These are phyloP conservation scores for Pythium brassicae DNA, from an alignment of 352 stramenopile genomes.

Conservation along the genomic window DNA sequence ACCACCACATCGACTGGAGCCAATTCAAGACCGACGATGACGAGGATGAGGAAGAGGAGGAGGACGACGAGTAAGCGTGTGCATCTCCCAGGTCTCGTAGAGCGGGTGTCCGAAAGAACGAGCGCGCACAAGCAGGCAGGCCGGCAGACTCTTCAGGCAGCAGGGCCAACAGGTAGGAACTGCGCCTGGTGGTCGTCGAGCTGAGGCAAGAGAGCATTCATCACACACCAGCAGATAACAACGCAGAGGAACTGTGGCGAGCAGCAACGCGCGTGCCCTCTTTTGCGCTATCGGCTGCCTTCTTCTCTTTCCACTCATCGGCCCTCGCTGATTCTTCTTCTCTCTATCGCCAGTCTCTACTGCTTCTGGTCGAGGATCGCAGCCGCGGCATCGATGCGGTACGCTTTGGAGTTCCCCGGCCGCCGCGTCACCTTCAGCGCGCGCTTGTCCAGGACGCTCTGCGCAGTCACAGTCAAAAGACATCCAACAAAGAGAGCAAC, in stretches of 20 bases:
- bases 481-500: background rate
- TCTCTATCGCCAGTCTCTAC: conserved; percentile 5
- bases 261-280: background rate
- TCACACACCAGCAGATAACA: background rate
- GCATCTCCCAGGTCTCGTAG: background rate
- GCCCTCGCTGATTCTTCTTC: too few relatives aligned
- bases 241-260: background rate
- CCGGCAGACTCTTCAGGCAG: background rate
- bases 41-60: conserved; percentile 74
- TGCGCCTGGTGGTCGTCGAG: background rate
- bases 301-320: background rate
- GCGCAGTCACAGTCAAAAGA: conserved; percentile 1
- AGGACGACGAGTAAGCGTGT: conserved; percentile 27
- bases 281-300: background rate
- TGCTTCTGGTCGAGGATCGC: conserved; percentile 60
- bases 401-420: conserved; percentile 84
- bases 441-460: conserved; percentile 89
- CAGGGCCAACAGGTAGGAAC: background rate
- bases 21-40: conserved; percentile 79
- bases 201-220: background rate
- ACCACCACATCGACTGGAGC: conserved; percentile 86
- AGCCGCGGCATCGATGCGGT: conserved; percentile 78
- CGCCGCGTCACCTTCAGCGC: conserved; percentile 90
- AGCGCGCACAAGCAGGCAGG: background rate
- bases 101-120: conserved; percentile 8